phyloP scores from a whole-genome alignment of 768 basidiomycete species.

The Boletus coccyginus region DNA sequence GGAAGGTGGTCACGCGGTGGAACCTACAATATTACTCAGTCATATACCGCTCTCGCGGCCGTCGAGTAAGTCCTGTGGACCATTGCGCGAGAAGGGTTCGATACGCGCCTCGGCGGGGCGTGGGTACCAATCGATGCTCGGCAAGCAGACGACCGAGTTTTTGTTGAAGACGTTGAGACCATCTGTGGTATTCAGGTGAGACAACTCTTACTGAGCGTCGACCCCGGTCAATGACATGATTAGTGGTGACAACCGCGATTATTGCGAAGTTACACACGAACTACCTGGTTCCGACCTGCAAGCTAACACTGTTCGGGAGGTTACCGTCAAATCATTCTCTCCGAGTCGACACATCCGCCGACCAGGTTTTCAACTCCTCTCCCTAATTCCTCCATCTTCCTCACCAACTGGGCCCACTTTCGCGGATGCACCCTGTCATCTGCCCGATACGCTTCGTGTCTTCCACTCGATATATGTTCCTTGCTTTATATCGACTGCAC shows the following conservation, averaged over 20 bases:
- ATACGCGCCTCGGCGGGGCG: constrained; percentile 76
- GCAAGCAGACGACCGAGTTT: constrained; percentile 74
- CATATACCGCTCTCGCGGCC: constrained; percentile 85
- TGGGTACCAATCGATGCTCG: constrained; percentile 81
- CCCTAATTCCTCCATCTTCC: constrained; percentile 45
- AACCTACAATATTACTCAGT: constrained; percentile 59
- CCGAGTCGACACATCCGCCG: constrained; percentile 65
- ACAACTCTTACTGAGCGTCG: background rate
- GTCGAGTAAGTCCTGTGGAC: constrained; percentile 74
- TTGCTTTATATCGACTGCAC: constrained; percentile 50
- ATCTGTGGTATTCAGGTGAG: constrained; percentile 66
- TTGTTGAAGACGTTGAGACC: constrained; percentile 69
- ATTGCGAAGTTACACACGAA: constrained; percentile 72
- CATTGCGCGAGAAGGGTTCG: constrained; percentile 64
- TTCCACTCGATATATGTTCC: constrained; percentile 66
- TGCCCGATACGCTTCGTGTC: constrained; percentile 70
- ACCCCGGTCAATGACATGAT: background rate
- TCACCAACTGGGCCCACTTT: constrained; percentile 41
- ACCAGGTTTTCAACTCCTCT: constrained; percentile 86
- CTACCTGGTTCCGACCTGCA: constrained; percentile 26
- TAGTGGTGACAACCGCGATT: constrained; percentile 90
- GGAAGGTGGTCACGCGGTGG: constrained; percentile 15
- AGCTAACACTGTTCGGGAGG: constrained; percentile 53
- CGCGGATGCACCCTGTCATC: constrained; percentile 66
- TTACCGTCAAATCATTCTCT: constrained; percentile 88